Evolutionary conservation across 2,329 filamentous ascomycete genomes (phyloP).

Genomic region (Calonectria crousiana): DNA sequence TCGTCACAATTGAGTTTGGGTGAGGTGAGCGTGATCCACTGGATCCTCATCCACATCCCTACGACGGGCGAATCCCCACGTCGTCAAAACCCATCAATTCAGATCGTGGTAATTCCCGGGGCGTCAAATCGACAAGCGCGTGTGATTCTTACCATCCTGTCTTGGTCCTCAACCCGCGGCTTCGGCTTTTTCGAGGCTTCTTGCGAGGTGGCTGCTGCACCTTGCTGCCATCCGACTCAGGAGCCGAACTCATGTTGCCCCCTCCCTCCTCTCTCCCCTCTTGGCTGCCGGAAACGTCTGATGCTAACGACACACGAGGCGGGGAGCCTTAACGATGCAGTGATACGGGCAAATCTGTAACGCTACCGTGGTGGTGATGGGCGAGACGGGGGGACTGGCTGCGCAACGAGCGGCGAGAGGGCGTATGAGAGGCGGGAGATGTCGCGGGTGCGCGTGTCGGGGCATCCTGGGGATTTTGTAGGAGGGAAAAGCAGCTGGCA

Average conservation of each 20-base stretch:
- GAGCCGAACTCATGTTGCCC: conserved; percentile 8
- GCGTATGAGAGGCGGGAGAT: conserved; percentile 1
- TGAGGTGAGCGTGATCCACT: conserved; percentile 4
- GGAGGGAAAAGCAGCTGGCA: neutral
- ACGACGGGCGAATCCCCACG: neutral
- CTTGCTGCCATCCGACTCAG: conserved; percentile 6
- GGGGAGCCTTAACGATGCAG: neutral
- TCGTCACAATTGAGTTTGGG: neutral
- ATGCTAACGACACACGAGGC: conserved; percentile 1
- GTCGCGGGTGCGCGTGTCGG: conserved; percentile 6
- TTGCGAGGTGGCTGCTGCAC: conserved; percentile 10
- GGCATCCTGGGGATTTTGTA: conserved; percentile 8
- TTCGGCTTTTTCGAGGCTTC: conserved; percentile 24
- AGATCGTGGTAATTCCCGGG: neutral
- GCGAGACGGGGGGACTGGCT: neutral
- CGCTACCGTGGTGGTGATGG: conserved; percentile 1
- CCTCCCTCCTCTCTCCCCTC: conserved; percentile 4
- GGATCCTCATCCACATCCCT: conserved; percentile 7
- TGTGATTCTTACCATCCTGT: conserved; percentile 19
- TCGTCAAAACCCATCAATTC: conserved; percentile 1
- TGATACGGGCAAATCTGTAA: neutral
- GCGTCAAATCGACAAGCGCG: neutral
- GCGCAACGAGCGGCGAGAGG: neutral
- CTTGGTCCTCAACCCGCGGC: conserved; percentile 21
- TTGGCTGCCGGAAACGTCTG: neutral